A percentile compares a stretch with the other conserved stretches of the same genome.
Conservation (phyloP, 2,329 filamentous ascomycete genomes). For the Diplodia sapinea region DNA sequence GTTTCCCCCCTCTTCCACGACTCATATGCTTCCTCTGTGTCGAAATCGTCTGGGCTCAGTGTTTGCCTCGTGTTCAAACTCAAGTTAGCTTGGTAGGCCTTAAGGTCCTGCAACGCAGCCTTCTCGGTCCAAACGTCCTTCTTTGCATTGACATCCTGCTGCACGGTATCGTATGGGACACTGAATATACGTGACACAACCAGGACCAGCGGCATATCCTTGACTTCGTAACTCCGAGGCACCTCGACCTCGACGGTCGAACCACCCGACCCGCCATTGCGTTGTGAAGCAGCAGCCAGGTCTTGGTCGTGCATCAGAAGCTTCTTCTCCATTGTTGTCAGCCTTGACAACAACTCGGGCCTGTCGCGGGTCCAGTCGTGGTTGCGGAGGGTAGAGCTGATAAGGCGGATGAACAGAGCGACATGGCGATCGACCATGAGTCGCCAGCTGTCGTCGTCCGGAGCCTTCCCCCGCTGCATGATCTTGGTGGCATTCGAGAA, state of each 20-base stretch:
- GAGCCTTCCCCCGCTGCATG: constrained; percentile 74
- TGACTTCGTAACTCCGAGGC: constrained; percentile 87
- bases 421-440: constrained; percentile 91
- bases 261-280: constrained; percentile 63
- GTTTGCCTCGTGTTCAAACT: constrained; percentile 79
- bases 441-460: constrained; percentile 88
- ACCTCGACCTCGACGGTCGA: constrained; percentile 80
- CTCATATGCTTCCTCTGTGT: constrained; percentile 84
- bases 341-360: constrained; percentile 78
- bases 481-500: constrained; percentile 94
- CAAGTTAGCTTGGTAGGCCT: constrained; percentile 88
- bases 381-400: constrained; percentile 78
- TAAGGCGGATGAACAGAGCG: constrained; percentile 88
- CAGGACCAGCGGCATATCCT: constrained; percentile 94
- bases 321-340: constrained; percentile 88
- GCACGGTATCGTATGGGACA: constrained; percentile 76
- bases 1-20: constrained; percentile 90
- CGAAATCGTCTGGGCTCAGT: constrained; percentile 83
- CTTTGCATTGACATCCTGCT: constrained; percentile 84
- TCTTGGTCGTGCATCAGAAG: constrained; percentile 93
- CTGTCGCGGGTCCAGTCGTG: constrained; percentile 85
- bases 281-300: constrained; percentile 67
- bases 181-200: constrained; percentile 87
- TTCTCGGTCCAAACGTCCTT: constrained; percentile 87
- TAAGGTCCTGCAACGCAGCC: constrained; percentile 87